phyloP scores from a whole-genome alignment of 2,329 filamentous ascomycete species.

The Phyllosticta citrichinensis region DNA sequence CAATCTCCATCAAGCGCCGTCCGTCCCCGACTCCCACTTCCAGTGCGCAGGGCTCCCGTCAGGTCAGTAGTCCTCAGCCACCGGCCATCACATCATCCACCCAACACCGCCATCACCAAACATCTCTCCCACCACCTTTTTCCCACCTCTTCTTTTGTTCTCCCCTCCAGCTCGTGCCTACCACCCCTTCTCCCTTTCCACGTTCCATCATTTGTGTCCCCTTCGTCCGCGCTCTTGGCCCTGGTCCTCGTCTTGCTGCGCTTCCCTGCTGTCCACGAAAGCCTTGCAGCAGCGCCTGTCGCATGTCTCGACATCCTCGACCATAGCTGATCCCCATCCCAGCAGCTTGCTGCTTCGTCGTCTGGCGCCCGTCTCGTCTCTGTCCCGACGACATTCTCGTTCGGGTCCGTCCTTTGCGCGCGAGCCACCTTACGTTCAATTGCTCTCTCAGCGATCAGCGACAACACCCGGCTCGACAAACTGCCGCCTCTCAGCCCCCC shows the following conservation, averaged over 20 bases:
- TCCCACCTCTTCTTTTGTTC: neutral
- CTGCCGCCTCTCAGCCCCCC: neutral
- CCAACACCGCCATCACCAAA: neutral
- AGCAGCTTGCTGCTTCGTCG: neutral
- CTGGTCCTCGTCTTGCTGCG: neutral
- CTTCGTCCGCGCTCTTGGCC: neutral
- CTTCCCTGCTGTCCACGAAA: neutral
- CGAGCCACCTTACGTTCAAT: conserved; percentile 9
- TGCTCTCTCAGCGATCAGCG: conserved; percentile 7
- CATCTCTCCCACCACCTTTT: neutral
- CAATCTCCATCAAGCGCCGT: too few species aligned
- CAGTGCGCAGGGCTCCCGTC: neutral
- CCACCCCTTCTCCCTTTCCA: neutral
- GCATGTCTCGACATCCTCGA: conserved; percentile 7
- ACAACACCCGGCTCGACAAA: conserved; percentile 6
- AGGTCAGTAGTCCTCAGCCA: conserved; percentile 1
- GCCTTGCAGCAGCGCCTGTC: conserved; percentile 5
- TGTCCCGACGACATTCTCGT: neutral
- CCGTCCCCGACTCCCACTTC: too few species aligned
- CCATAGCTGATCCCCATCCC: conserved; percentile 3
- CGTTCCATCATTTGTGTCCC: neutral
- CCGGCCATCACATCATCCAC: neutral
- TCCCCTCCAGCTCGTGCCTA: neutral
- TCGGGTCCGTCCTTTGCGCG: conserved; percentile 2
- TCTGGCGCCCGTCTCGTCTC: conserved; percentile 1